Percentiles rank a stretch among this genome's conserved stretches.
Conservation (phyloP, 148 eudicot species). For the Arbutus unedo region DNA sequence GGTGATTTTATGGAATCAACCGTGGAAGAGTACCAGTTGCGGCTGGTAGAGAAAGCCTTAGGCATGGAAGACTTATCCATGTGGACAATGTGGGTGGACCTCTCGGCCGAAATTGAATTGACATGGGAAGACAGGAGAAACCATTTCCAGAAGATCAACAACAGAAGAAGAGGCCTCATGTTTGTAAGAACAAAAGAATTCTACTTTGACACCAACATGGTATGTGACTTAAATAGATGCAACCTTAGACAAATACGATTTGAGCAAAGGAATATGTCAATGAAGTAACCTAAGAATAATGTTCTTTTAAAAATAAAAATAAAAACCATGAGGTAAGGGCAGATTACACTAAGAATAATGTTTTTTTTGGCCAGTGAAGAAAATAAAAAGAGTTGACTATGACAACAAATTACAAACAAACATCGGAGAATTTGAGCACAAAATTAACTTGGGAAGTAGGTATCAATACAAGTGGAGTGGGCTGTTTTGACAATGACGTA, state of each 20-base stretch:
- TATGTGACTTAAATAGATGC: background rate
- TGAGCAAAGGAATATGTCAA: background rate
- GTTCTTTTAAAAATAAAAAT: too few species aligned
- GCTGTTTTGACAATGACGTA: too few species aligned
- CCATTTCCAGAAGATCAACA: background rate
- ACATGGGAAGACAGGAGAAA: slow-evolving; percentile 1
- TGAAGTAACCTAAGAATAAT: background rate
- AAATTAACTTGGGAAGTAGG: too few species aligned
- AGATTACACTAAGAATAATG: too few species aligned
- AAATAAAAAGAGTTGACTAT: too few species aligned
- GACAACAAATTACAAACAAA: too few species aligned
- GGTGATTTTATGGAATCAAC: slow-evolving; percentile 15
- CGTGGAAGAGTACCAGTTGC: slow-evolving; percentile 32
- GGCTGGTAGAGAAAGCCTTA: slow-evolving; percentile 26
- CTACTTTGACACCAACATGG: background rate
- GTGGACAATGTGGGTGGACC: slow-evolving; percentile 38
- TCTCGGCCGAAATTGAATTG: slow-evolving; percentile 13
- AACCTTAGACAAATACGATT: background rate
- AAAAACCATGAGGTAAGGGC: too few species aligned
- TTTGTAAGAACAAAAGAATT: background rate
- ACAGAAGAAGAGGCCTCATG: background rate
- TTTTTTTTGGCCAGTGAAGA: too few species aligned
- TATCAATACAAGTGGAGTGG: too few species aligned
- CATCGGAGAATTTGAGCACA: too few species aligned
- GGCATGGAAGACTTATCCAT: slow-evolving; percentile 48